phyloP scores from a whole-genome alignment of 2,329 filamentous ascomycete genomes.

The Cladosporium sp. region DNA sequence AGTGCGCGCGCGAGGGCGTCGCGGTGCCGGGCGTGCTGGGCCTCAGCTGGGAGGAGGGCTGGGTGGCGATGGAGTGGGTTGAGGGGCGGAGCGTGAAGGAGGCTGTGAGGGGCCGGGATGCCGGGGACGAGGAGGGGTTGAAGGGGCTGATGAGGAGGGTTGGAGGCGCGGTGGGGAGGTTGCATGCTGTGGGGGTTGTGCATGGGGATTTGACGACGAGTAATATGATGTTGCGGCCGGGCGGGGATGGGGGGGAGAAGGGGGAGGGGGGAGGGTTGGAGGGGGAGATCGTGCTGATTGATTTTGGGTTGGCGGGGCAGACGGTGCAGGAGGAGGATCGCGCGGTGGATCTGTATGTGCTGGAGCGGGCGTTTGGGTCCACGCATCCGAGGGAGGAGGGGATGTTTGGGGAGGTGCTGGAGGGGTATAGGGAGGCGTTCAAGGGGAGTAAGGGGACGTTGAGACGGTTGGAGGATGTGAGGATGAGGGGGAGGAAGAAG shows the following conservation, averaged over 20 bases:
- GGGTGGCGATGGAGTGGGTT: slow-evolving; percentile 82
- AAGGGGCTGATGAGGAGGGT: slow-evolving; percentile 29
- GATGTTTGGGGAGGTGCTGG: slow-evolving; percentile 67
- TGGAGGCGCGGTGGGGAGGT: slow-evolving; percentile 30
- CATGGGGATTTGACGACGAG: slow-evolving; percentile 97
- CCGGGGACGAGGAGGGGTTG: slow-evolving; percentile 26
- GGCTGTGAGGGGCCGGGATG: slow-evolving; percentile 46
- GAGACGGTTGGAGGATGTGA: slow-evolving; percentile 81
- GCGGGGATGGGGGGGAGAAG: background rate
- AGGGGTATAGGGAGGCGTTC: slow-evolving; percentile 63
- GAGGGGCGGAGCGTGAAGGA: slow-evolving; percentile 62
- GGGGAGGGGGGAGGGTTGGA: slow-evolving; percentile 33
- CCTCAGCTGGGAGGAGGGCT: slow-evolving; percentile 56
- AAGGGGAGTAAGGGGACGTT: slow-evolving; percentile 70
- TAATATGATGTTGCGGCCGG: slow-evolving; percentile 76
- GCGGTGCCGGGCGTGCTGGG: slow-evolving; percentile 76
- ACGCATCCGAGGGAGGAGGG: slow-evolving; percentile 90
- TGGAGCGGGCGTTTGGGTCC: slow-evolving; percentile 89
- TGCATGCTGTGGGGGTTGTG: slow-evolving; percentile 81
- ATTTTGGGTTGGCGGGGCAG: slow-evolving; percentile 85
- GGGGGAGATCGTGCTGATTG: slow-evolving; percentile 83
- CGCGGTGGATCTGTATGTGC: slow-evolving; percentile 90
- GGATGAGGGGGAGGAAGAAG: slow-evolving; percentile 88
- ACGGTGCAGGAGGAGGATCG: slow-evolving; percentile 82
- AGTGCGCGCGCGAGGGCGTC: slow-evolving; percentile 72